Conservation (phyloP, 192 early-diverging fungal species). For the Dissophora ornata region DNA sequence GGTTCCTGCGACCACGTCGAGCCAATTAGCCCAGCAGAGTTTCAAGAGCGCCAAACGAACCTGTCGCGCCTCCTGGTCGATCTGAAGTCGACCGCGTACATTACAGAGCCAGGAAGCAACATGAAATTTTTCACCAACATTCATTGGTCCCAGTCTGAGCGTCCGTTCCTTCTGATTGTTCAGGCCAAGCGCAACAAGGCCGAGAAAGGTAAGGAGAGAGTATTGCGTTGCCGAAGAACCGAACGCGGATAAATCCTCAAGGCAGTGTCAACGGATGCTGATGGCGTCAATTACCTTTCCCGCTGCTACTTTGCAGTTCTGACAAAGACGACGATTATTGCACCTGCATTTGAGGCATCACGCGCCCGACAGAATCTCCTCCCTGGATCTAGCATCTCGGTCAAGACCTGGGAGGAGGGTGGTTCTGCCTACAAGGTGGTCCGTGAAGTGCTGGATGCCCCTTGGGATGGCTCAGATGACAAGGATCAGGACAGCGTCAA, state of each 20-base stretch:
- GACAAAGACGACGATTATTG: slow-evolving; percentile 57
- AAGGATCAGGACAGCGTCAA: neutral
- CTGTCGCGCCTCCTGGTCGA: slow-evolving; percentile 46
- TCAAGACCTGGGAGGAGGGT: slow-evolving; percentile 60
- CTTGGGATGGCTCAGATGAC: slow-evolving; percentile 21
- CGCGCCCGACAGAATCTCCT: slow-evolving; percentile 50
- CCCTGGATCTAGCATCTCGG: slow-evolving; percentile 33
- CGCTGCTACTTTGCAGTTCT: slow-evolving; percentile 20
- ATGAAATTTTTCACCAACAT: slow-evolving; percentile 64
- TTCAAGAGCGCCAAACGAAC: slow-evolving; percentile 52
- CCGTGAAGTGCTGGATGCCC: slow-evolving; percentile 23
- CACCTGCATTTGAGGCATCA: slow-evolving; percentile 62
- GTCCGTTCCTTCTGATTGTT: slow-evolving; percentile 59
- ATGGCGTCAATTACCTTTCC: no score
- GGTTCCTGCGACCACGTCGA: slow-evolving; percentile 58
- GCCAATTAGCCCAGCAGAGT: slow-evolving; percentile 50
- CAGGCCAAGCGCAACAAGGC: slow-evolving; percentile 36
- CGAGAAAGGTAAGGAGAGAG: slow-evolving; percentile 14
- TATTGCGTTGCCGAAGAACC: no score
- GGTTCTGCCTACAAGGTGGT: slow-evolving; percentile 59
- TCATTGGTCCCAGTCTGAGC: slow-evolving; percentile 59
- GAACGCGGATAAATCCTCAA: no score
- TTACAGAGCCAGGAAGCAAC: slow-evolving; percentile 60
- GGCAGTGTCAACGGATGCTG: no score
- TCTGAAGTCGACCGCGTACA: slow-evolving; percentile 51